These are phyloP conservation scores for Vitis amurensis DNA, from an alignment of 164 flowering plant species.

Conservation along the genomic window DNA sequence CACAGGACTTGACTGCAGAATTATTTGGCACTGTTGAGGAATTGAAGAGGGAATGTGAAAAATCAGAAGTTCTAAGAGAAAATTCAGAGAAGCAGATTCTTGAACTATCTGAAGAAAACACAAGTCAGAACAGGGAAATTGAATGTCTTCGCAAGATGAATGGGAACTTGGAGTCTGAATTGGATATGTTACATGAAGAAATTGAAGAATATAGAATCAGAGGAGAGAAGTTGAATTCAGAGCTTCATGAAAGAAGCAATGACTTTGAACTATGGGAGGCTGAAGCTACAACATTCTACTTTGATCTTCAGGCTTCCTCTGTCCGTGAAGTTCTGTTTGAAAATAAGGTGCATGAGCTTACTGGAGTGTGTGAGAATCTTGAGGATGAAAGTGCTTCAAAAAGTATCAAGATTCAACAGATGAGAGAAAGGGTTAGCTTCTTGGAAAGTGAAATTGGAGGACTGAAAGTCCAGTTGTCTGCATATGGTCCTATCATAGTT, in stretches of 20 bases:
- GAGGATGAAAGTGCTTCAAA: slow-evolving; percentile 44
- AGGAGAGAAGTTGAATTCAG: slow-evolving; percentile 54
- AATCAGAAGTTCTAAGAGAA: slow-evolving; percentile 29
- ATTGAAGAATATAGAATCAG: slow-evolving; percentile 41
- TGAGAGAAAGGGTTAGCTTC: slow-evolving; percentile 41
- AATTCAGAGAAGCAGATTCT: slow-evolving; percentile 38
- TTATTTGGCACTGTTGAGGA: slow-evolving; percentile 38
- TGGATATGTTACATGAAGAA: slow-evolving; percentile 35
- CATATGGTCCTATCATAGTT: slow-evolving; percentile 48
- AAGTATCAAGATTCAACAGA: slow-evolving; percentile 41
- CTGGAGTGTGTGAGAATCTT: slow-evolving; percentile 50
- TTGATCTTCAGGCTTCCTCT: slow-evolving; percentile 61
- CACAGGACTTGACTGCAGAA: slow-evolving; percentile 35
- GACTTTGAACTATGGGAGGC: slow-evolving; percentile 75
- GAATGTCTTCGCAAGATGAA: slow-evolving; percentile 45
- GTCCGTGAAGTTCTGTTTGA: slow-evolving; percentile 54
- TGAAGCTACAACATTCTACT: slow-evolving; percentile 69
- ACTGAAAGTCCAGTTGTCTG: slow-evolving; percentile 50
- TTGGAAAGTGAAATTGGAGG: slow-evolving; percentile 61
- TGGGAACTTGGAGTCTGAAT: slow-evolving; percentile 40
- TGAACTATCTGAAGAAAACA: slow-evolving; percentile 31
- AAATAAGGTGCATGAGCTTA: slow-evolving; percentile 64
- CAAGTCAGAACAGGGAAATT: slow-evolving; percentile 39
- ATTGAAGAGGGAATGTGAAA: slow-evolving; percentile 40
- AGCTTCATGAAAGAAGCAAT: slow-evolving; percentile 54